Base-by-base conservation (phyloP, 2,329 filamentous ascomycete species). In the Alternaria sp. region DNA sequence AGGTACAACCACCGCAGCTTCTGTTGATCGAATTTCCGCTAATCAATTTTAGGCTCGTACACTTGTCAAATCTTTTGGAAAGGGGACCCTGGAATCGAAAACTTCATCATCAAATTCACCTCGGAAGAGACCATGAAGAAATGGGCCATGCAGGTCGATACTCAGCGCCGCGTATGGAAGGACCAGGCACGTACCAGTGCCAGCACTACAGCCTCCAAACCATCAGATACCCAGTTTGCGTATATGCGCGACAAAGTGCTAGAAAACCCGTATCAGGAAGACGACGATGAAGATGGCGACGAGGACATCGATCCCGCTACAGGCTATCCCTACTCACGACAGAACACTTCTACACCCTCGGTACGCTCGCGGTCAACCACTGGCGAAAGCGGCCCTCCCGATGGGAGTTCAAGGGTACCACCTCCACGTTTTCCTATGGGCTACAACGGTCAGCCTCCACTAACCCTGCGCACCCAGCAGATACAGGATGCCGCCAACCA, bases 31-130 rank as follows among this genome's bases (percentile, higher is more conserved):
- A 6, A 29, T 4, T 21, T 5, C 8, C 11, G 11, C 55, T 68
- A 44, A 67, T 36, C 14, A 26, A 3, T 6, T 6, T 21, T 70
- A 95, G 93, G 92, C 46, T 94, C 92, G 10, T 97, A 98, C 75
- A 94, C 91, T 2, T 91, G 97, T 60, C 94, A 98, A 74, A 98
- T 99, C 55, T 97, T 93, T 84, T 99, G 95, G 95, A 98, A 95
- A 79, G 94, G 94, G 33, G 94, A 98, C 65, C 92, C 93, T 0
- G 92, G 92, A 4, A 92, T 97, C 31, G 94, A 99, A 75, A 97
- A 96, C 73, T 98, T 99, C 77, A 89, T 94, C 70, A 96, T 99
- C 73, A 91, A 92, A 67, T 98, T 97, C 77, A 85, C 87, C 50
- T 95, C 94, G 60, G 95, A 99, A 76, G 93, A 97, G 67, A 88